Percentiles rank a stretch among this genome's conserved stretches.
Conservation (phyloP, 305 asterid species). For the Vinca major region DNA sequence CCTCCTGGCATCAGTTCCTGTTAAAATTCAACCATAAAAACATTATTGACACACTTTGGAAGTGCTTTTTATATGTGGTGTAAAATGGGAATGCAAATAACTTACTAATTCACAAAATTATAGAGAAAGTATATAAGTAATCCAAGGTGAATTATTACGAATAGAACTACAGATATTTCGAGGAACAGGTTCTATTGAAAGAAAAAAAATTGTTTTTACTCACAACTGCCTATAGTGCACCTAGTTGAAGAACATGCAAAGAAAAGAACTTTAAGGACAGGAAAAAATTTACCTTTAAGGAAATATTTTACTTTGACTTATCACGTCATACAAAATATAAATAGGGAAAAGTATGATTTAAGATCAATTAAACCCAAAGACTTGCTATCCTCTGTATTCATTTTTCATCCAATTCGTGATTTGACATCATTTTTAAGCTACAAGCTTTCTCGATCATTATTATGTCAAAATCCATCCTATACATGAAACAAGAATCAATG, state of each 20-base stretch:
- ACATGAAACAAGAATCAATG: neutral
- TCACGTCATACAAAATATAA: neutral
- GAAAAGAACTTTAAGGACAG: neutral
- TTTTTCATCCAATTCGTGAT: neutral
- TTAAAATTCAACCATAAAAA: slow-evolving; percentile 6
- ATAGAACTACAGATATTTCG: neutral
- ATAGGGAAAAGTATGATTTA: neutral
- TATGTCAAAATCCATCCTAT: neutral
- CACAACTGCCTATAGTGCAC: neutral
- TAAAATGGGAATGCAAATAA: neutral
- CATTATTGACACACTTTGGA: neutral
- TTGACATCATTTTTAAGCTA: neutral
- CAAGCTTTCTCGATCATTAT: neutral
- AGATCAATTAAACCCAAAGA: neutral
- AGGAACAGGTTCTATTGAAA: neutral
- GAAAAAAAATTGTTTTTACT: neutral
- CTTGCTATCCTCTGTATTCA: neutral
- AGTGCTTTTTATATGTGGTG: neutral
- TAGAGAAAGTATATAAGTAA: neutral
- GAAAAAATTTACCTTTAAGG: neutral
- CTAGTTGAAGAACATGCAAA: neutral
- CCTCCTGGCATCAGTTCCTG: slow-evolving; percentile 99
- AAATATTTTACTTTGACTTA: neutral
- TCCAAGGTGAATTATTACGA: neutral
- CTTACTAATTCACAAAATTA: neutral